A percentile compares a stretch with the other conserved stretches of the same genome.
Conservation (phyloP, 768 basidiomycete genomes). For the Pisolithus albus region DNA sequence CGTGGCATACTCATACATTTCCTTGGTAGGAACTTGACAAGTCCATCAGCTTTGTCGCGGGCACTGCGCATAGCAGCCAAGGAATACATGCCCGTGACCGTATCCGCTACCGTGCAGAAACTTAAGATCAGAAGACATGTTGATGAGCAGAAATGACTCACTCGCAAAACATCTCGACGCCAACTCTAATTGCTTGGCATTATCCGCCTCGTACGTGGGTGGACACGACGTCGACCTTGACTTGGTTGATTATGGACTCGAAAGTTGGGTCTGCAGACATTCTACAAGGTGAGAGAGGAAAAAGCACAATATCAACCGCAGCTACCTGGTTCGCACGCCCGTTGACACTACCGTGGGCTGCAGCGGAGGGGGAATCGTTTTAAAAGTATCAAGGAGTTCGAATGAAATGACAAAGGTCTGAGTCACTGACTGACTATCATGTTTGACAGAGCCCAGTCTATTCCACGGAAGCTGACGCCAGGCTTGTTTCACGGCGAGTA, state of each 20-base stretch:
- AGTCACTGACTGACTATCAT: too few species aligned
- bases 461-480: too few species aligned
- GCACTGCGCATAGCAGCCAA: neutral
- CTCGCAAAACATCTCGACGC: constrained; percentile 67
- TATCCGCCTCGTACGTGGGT: constrained; percentile 48
- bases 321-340: too few species aligned
- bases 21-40: constrained; percentile 56
- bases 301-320: too few species aligned
- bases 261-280: constrained; percentile 17
- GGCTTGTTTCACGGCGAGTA: too few species aligned
- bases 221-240: constrained; percentile 61
- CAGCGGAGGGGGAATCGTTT: neutral
- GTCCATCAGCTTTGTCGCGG: neutral
- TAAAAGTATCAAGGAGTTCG: too few species aligned
- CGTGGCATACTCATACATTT: constrained; percentile 73
- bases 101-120: constrained; percentile 34
- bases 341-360: neutral
- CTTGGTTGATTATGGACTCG: constrained; percentile 28
- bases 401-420: too few species aligned
- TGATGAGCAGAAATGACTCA: constrained; percentile 28
- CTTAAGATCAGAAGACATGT: neutral
- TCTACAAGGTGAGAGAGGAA: neutral
- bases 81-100: constrained; percentile 35
- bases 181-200: constrained; percentile 45
- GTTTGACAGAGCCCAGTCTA: too few species aligned